phyloP scores from a whole-genome alignment of 1,284 basidiomycete species.

The Exobasidium cylindrosporum region DNA sequence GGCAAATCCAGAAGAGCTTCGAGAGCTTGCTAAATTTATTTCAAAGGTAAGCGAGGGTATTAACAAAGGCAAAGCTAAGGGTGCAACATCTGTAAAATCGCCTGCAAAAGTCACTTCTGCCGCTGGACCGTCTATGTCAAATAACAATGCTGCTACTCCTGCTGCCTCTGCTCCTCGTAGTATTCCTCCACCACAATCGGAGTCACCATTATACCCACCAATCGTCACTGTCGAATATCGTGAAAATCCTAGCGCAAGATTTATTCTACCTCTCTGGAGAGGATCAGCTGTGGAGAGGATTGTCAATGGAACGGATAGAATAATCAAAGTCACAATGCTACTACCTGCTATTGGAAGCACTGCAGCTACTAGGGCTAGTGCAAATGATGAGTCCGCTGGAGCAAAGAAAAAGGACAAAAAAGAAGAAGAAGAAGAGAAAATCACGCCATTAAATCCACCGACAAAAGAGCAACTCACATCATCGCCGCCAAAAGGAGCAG shows the following conservation, averaged over 20 bases:
- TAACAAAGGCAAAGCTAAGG: constrained; percentile 5
- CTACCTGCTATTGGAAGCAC: constrained; percentile 6
- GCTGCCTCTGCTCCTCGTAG: constrained; percentile 5
- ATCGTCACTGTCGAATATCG: constrained; percentile 51
- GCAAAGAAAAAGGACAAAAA: constrained; percentile 2
- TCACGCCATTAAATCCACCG: background rate
- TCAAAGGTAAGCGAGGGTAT: constrained; percentile 18
- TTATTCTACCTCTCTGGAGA: constrained; percentile 49
- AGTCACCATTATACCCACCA: constrained; percentile 27
- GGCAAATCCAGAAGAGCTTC: constrained; percentile 37
- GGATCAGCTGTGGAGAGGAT: constrained; percentile 18
- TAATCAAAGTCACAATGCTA: constrained; percentile 10
- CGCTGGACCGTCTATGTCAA: background rate
- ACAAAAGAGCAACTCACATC: background rate
- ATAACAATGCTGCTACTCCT: background rate
- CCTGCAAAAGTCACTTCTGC: background rate
- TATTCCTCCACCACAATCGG: background rate
- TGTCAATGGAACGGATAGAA: background rate
- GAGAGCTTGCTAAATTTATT: constrained; percentile 39
- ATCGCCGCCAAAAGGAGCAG: constrained; percentile 9
- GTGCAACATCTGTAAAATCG: background rate
- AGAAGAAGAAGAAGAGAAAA: background rate
- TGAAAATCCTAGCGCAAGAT: constrained; percentile 49
- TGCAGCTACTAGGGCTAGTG: background rate
- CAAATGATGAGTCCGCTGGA: background rate